Conservation (phyloP, 148 eudicot species). For the Polygonum aviculare region DNA sequence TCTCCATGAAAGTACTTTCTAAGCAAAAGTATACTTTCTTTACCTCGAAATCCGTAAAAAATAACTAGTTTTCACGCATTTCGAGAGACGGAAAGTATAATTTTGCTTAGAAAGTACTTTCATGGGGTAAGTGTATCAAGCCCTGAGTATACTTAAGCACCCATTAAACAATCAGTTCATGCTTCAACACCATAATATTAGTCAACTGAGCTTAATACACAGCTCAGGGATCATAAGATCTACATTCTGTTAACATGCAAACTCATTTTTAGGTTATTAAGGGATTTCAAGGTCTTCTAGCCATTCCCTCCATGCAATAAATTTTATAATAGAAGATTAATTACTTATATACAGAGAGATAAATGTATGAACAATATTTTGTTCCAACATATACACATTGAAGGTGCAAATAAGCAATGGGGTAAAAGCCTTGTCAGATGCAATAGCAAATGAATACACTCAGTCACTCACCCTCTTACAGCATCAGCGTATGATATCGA, state of each 20-base stretch:
- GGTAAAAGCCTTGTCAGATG: background rate
- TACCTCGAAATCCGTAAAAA: too few species aligned
- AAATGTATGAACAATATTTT: background rate
- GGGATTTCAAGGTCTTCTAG: background rate
- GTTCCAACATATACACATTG: background rate
- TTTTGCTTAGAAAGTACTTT: too few species aligned
- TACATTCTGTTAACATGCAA: background rate
- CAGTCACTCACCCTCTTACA: constrained; percentile 5
- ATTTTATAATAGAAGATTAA: background rate
- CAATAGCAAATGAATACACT: background rate
- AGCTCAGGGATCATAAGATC: background rate
- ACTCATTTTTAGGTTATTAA: background rate
- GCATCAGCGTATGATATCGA: background rate
- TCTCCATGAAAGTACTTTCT: too few species aligned
- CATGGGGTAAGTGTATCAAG: too few species aligned
- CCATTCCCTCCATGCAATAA: background rate
- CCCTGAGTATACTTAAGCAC: background rate
- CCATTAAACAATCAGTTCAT: background rate
- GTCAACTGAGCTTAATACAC: background rate
- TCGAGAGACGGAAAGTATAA: too few species aligned
- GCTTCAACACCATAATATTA: background rate
- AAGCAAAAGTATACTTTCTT: too few species aligned
- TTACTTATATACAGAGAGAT: background rate
- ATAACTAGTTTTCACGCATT: too few species aligned
- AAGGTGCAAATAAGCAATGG: background rate